Evolutionary conservation across 2,329 filamentous ascomycete species (phyloP).

Genomic region (Fusarium torreyae): DNA sequence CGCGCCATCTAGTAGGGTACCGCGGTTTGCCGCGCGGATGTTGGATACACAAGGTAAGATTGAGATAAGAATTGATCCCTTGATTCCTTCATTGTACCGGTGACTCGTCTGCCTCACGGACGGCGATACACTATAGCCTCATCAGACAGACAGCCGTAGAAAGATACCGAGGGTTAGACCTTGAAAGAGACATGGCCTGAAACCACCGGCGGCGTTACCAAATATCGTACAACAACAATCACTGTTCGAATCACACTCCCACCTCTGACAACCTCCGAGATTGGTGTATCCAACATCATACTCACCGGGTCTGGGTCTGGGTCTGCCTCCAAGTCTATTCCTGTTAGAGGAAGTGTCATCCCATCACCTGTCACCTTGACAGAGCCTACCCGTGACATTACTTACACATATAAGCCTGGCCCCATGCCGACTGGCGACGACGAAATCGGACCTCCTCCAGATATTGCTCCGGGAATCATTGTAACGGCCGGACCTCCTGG

Average conservation of each 20-base stretch:
- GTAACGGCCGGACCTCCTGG: slow-evolving; percentile 15
- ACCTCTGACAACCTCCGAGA: slow-evolving; percentile 20
- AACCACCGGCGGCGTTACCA: slow-evolving; percentile 22
- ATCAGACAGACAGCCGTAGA: too few relatives aligned
- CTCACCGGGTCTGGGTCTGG: slow-evolving; percentile 6
- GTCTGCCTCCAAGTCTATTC: slow-evolving; percentile 11
- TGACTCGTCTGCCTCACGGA: too few relatives aligned
- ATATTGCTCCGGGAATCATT: slow-evolving; percentile 16
- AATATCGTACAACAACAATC: slow-evolving; percentile 31
- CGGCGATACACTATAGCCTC: too few relatives aligned
- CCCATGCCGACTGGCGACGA: slow-evolving; percentile 15
- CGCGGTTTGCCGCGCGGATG: background rate
- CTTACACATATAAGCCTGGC: slow-evolving; percentile 23
- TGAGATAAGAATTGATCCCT: too few relatives aligned
- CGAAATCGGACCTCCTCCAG: slow-evolving; percentile 21
- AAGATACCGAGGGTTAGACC: background rate
- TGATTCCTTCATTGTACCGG: too few relatives aligned
- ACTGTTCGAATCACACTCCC: slow-evolving; percentile 26
- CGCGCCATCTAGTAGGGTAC: background rate
- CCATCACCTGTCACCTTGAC: slow-evolving; percentile 22
- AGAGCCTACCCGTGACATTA: slow-evolving; percentile 22
- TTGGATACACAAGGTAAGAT: too few relatives aligned
- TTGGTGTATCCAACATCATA: slow-evolving; percentile 28
- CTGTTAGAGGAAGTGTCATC: slow-evolving; percentile 21
- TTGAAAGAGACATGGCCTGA: slow-evolving; percentile 27